Conservation (phyloP, 257 asterid species). For the Penstemon newberryi region DNA sequence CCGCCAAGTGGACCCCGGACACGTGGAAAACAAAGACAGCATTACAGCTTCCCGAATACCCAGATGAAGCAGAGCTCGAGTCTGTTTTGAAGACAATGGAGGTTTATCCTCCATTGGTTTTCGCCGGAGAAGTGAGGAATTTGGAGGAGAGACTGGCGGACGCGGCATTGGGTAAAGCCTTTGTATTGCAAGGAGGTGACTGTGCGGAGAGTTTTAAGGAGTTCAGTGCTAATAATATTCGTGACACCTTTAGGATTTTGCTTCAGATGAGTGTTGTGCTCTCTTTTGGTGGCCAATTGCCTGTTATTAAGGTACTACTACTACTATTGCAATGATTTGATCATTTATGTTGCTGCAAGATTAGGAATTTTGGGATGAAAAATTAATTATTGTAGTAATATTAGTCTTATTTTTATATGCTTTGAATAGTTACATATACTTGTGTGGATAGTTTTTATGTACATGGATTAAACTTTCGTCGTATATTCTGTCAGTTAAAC, state of each 20-base stretch:
- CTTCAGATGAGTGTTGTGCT: constrained; percentile 88
- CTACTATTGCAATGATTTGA: background rate
- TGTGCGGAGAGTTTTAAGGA: constrained; percentile 89
- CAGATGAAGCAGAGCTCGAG: constrained; percentile 57
- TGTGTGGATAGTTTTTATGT: too few relatives aligned
- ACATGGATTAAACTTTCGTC: too few relatives aligned
- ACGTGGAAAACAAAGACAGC: constrained; percentile 75
- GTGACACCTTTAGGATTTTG: constrained; percentile 75
- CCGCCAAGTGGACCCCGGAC: constrained; percentile 50
- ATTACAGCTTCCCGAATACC: constrained; percentile 80
- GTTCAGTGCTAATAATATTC: constrained; percentile 69
- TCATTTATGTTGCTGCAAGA: background rate
- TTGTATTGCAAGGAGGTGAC: constrained; percentile 85
- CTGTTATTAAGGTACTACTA: constrained; percentile 63
- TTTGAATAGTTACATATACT: too few relatives aligned
- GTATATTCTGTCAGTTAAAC: too few relatives aligned
- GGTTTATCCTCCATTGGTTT: constrained; percentile 74
- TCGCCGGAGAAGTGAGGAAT: constrained; percentile 83
- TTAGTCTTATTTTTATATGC: too few relatives aligned
- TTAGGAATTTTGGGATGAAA: background rate
- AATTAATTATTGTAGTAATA: too few relatives aligned
- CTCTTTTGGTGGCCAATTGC: constrained; percentile 82
- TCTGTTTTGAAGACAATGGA: constrained; percentile 58
- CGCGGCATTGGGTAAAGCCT: constrained; percentile 80
- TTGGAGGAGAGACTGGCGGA: constrained; percentile 79